Percentiles rank a stretch among this genome's conserved stretches.
These are phyloP conservation scores for Paramarasmius palmivorus DNA, from an alignment of 1,284 basidiomycete genomes.

Conservation along the genomic window DNA sequence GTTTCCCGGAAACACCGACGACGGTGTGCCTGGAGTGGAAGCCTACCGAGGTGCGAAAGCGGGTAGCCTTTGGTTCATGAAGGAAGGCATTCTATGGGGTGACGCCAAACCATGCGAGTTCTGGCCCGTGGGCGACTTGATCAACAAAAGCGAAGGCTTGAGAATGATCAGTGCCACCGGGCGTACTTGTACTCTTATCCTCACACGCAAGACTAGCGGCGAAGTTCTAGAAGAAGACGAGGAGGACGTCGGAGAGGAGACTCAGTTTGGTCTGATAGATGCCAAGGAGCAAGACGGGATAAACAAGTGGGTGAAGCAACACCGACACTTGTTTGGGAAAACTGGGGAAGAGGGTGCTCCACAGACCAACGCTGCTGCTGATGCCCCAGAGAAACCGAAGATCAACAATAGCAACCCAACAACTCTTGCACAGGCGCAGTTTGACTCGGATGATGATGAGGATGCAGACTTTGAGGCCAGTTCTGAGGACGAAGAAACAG, in stretches of 20 bases:
- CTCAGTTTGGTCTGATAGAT: slow-evolving; percentile 71
- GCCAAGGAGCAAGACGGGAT: slow-evolving; percentile 67
- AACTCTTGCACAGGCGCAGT: slow-evolving; percentile 19
- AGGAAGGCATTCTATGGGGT: slow-evolving; percentile 68
- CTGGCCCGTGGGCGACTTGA: slow-evolving; percentile 64
- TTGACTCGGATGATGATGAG: slow-evolving; percentile 8
- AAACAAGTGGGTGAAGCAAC: slow-evolving; percentile 58
- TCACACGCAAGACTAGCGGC: slow-evolving; percentile 42
- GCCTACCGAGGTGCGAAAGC: slow-evolving; percentile 70
- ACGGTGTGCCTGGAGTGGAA: slow-evolving; percentile 58
- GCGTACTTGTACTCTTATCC: slow-evolving; percentile 61
- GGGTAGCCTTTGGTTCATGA: slow-evolving; percentile 72
- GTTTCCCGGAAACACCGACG: slow-evolving; percentile 29
- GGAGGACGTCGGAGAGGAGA: slow-evolving; percentile 45
- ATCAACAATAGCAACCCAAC: slow-evolving; percentile 51
- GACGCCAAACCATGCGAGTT: slow-evolving; percentile 74
- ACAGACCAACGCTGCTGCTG: slow-evolving; percentile 8
- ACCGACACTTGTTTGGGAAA: slow-evolving; percentile 60
- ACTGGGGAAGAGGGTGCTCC: slow-evolving; percentile 15
- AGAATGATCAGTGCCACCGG: slow-evolving; percentile 65
- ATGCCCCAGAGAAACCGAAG: slow-evolving; percentile 8
- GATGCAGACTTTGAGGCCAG: neutral
- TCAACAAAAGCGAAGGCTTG: slow-evolving; percentile 52
- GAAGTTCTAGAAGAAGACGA: slow-evolving; percentile 6
- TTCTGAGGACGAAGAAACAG: neutral